Conservation (phyloP, 108 stramenopile genomes). For the Stephanodiscus triporus region DNA sequence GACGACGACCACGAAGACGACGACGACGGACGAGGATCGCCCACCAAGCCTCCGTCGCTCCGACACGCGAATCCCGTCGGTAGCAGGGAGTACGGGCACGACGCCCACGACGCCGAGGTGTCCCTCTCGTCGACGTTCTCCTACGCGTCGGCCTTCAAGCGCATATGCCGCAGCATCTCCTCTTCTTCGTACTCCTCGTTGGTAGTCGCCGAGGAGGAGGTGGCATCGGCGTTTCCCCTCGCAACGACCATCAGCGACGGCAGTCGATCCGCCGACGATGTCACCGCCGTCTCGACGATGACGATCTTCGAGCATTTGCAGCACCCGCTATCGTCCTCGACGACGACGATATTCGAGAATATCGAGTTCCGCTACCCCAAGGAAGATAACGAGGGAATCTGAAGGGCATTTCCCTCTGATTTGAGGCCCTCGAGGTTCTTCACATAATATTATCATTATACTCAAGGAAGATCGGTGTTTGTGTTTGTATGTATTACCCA, state of each 20-base stretch:
- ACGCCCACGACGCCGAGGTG: background rate
- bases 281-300: background rate
- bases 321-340: slow-evolving; percentile 28
- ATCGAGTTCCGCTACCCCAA: background rate
- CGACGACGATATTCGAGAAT: background rate
- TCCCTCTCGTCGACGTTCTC: slow-evolving; percentile 12
- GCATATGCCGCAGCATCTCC: slow-evolving; percentile 18
- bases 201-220: background rate
- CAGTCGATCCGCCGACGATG: background rate
- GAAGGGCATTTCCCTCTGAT: background rate
- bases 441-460: no score
- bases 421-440: no score
- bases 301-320: slow-evolving; percentile 10
- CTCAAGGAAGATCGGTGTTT: no score
- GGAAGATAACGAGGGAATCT: background rate
- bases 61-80: slow-evolving; percentile 39
- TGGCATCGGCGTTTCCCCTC: no score
- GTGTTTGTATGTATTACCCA: no score
- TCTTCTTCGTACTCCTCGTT: background rate
- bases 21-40: background rate
- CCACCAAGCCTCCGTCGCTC: slow-evolving; percentile 5
- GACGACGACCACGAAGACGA: background rate
- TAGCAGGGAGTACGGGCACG: slow-evolving; percentile 7
- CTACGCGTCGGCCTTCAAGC: slow-evolving; percentile 22
- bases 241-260: no score